Conservation (phyloP, 495 filamentous ascomycete species). For the Penicillium crystallinum region DNA sequence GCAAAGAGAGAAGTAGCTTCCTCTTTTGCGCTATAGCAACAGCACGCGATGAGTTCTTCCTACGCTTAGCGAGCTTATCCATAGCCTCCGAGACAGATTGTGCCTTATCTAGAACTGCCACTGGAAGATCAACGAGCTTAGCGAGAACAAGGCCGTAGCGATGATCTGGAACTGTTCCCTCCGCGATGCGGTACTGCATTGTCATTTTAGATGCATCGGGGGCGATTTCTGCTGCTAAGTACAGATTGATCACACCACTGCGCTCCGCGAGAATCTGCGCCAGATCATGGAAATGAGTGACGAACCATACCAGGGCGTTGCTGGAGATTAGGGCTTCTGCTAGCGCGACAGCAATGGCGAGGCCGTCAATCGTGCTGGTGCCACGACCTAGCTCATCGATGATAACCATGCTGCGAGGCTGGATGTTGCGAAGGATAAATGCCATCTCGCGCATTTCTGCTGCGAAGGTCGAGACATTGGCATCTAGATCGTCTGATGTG, state of each 20-base stretch:
- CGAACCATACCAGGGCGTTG: slow-evolving; percentile 79
- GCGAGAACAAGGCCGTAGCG: slow-evolving; percentile 78
- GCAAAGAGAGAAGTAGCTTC: slow-evolving; percentile 67
- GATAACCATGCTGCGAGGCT: slow-evolving; percentile 70
- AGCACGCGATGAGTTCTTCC: slow-evolving; percentile 52
- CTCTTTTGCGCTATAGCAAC: slow-evolving; percentile 56
- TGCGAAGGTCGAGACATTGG: slow-evolving; percentile 88
- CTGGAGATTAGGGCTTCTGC: slow-evolving; percentile 80
- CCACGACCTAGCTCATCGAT: slow-evolving; percentile 92
- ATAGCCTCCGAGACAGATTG: slow-evolving; percentile 58
- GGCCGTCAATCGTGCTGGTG: slow-evolving; percentile 82
- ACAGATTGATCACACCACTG: slow-evolving; percentile 72
- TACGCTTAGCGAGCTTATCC: slow-evolving; percentile 45
- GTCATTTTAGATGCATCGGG: slow-evolving; percentile 53
- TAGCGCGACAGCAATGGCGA: slow-evolving; percentile 84
- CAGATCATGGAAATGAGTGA: slow-evolving; percentile 84
- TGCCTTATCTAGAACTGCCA: slow-evolving; percentile 60
- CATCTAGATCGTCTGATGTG: slow-evolving; percentile 81
- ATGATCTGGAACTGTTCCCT: slow-evolving; percentile 63
- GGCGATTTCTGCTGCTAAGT: slow-evolving; percentile 67
- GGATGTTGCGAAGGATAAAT: slow-evolving; percentile 78
- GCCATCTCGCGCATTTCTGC: slow-evolving; percentile 95
- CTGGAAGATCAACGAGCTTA: slow-evolving; percentile 66
- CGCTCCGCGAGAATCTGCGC: slow-evolving; percentile 68
- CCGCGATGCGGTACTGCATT: slow-evolving; percentile 77